phyloP scores from a whole-genome alignment of 140 eudicot species.

The Bidens hawaiensis region DNA sequence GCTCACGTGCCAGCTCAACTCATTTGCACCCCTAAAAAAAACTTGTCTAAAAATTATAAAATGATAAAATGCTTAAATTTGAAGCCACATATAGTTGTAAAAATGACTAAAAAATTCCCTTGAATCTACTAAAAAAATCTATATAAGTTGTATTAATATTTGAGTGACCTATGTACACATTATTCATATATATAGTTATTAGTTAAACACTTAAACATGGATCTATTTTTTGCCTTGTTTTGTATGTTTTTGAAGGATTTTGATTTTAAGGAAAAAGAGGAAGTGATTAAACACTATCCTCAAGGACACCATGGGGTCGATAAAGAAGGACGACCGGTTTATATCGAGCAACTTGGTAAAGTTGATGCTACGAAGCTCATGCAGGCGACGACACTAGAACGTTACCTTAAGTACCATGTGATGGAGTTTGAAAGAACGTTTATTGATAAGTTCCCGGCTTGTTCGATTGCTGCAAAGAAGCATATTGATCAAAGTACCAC shows the following conservation, averaged over 20 bases:
- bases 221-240: slow-evolving; percentile 6
- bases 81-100: neutral
- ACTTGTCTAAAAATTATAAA: neutral
- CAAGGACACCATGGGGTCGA: slow-evolving; percentile 99
- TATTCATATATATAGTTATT: neutral
- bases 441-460: slow-evolving; percentile 84
- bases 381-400: slow-evolving; percentile 92
- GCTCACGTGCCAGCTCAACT: too few species aligned
- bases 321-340: slow-evolving; percentile 87
- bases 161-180: neutral
- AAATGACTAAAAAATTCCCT: neutral
- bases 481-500: slow-evolving; percentile 98
- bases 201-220: neutral
- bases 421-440: slow-evolving; percentile 94
- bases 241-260: slow-evolving; percentile 48
- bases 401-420: slow-evolving; percentile 84
- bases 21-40: too few species aligned
- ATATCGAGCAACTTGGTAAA: slow-evolving; percentile 84
- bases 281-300: slow-evolving; percentile 80
- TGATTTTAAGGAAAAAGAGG: slow-evolving; percentile 82
- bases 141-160: neutral
- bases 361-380: slow-evolving; percentile 84
- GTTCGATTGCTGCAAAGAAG: slow-evolving; percentile 79
- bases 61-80: neutral
- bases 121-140: neutral